Conservation (phyloP, 2,329 filamentous ascomycete species). For the Leptographium wingfieldii region DNA sequence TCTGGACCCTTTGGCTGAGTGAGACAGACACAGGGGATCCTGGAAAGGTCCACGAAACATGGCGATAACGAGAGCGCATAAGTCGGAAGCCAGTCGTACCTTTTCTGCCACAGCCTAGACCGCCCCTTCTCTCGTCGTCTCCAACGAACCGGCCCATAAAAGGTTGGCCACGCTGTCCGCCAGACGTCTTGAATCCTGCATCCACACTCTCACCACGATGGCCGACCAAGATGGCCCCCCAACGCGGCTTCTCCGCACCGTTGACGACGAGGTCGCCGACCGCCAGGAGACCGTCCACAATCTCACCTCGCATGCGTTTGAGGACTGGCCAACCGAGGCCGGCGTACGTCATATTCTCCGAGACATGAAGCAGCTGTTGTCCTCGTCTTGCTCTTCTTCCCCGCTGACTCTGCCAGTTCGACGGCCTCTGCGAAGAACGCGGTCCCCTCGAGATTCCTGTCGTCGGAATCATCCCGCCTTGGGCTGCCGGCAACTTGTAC, state of each 20-base stretch:
- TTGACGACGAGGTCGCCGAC: background rate
- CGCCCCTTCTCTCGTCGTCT: too few relatives aligned
- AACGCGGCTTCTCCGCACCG: background rate
- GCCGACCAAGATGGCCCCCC: background rate
- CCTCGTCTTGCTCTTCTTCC: background rate
- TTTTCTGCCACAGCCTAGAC: too few relatives aligned
- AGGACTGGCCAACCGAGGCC: background rate
- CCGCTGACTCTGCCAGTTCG: slow-evolving; percentile 37
- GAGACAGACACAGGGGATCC: too few relatives aligned
- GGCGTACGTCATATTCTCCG: background rate
- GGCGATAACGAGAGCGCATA: too few relatives aligned
- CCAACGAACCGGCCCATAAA: too few relatives aligned
- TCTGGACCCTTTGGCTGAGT: too few relatives aligned
- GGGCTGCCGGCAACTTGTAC: slow-evolving; percentile 59
- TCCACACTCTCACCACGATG: background rate
- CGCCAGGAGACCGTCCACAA: background rate
- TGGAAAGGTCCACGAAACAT: too few relatives aligned
- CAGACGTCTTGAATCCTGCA: background rate
- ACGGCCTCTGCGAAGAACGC: slow-evolving; percentile 51
- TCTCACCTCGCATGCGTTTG: background rate
- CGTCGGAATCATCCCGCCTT: slow-evolving; percentile 54
- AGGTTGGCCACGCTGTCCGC: too few relatives aligned
- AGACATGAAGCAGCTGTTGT: background rate
- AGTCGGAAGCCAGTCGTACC: too few relatives aligned
- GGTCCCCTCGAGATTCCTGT: slow-evolving; percentile 52